These are phyloP conservation scores for Mycena floridula DNA, from an alignment of 768 basidiomycete species.

Conservation along the genomic window DNA sequence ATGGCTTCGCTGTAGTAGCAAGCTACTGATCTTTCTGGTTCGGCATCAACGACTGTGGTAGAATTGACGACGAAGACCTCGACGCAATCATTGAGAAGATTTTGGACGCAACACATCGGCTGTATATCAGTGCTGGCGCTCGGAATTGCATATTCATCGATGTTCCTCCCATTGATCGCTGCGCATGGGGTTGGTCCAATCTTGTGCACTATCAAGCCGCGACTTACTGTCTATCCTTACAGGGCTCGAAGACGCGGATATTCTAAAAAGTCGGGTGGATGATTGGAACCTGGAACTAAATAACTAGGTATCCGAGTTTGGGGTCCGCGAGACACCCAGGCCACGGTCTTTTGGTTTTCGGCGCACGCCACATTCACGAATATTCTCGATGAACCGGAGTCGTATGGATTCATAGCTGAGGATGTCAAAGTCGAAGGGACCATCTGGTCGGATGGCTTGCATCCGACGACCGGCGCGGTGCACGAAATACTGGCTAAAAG, in stretches of 20 bases:
- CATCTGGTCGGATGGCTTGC: slow-evolving; percentile 32
- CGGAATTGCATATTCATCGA: slow-evolving; percentile 32
- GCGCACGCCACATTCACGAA: slow-evolving; percentile 20
- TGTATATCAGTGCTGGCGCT: slow-evolving; percentile 25
- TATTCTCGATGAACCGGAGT: slow-evolving; percentile 26
- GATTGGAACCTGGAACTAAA: slow-evolving; percentile 26
- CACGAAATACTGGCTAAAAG: background rate
- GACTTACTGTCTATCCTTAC: background rate
- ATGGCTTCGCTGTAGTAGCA: slow-evolving; percentile 3
- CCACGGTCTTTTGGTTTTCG: slow-evolving; percentile 27
- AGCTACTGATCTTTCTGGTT: slow-evolving; percentile 3
- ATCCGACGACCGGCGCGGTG: slow-evolving; percentile 19
- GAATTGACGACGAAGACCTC: slow-evolving; percentile 20
- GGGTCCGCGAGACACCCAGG: slow-evolving; percentile 10
- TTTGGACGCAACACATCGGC: slow-evolving; percentile 17
- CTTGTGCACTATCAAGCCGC: background rate
- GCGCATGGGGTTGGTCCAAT: slow-evolving; percentile 22
- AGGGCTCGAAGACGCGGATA: background rate
- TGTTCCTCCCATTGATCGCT: slow-evolving; percentile 30
- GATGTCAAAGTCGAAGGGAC: slow-evolving; percentile 20
- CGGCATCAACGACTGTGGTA: slow-evolving; percentile 34
- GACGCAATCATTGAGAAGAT: slow-evolving; percentile 19
- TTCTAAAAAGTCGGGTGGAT: slow-evolving; percentile 10
- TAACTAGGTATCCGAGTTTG: slow-evolving; percentile 16
- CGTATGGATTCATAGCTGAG: slow-evolving; percentile 23